A percentile compares a stretch with the other conserved stretches of the same genome.
Conservation (phyloP, 106 monocot genomes). For the Phalaenopsis equestris region DNA sequence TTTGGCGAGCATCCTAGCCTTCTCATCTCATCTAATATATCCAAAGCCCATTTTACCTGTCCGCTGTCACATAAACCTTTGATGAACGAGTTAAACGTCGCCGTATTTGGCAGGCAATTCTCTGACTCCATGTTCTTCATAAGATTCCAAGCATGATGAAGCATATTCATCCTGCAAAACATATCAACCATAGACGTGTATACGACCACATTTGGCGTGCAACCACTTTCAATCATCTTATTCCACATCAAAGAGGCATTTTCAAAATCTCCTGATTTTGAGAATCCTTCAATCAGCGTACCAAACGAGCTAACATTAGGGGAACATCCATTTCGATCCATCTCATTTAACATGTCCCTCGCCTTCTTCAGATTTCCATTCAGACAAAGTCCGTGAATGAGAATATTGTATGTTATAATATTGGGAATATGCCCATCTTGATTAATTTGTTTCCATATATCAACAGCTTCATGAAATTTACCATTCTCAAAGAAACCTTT, state of each 20-base stretch:
- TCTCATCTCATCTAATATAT: constrained; percentile 44
- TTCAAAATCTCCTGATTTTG: constrained; percentile 57
- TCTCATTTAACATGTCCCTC: constrained; percentile 26
- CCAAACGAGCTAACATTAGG: constrained; percentile 70
- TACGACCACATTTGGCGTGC: constrained; percentile 68
- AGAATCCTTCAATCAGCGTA: constrained; percentile 67
- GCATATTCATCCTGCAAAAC: constrained; percentile 53
- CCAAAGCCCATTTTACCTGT: constrained; percentile 25
- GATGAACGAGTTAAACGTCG: constrained; percentile 72
- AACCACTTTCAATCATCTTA: constrained; percentile 59
- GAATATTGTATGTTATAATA: constrained; percentile 65
- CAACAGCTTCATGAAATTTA: constrained; percentile 42
- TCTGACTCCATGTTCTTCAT: constrained; percentile 52
- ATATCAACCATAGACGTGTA: constrained; percentile 75
- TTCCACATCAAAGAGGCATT: constrained; percentile 52
- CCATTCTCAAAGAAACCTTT: constrained; percentile 52
- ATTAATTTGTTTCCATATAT: constrained; percentile 52
- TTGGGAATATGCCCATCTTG: constrained; percentile 41
- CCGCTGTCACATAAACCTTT: constrained; percentile 52
- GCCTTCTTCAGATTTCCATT: constrained; percentile 43
- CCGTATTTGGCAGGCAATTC: constrained; percentile 47
- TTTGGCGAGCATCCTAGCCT: constrained; percentile 33
- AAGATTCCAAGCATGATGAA: constrained; percentile 60
- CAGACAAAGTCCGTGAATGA: constrained; percentile 69
- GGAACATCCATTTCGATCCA: constrained; percentile 34